Evolutionary conservation across 1,284 basidiomycete genomes (phyloP).

Genomic region (Pseudozyma pruni): DNA sequence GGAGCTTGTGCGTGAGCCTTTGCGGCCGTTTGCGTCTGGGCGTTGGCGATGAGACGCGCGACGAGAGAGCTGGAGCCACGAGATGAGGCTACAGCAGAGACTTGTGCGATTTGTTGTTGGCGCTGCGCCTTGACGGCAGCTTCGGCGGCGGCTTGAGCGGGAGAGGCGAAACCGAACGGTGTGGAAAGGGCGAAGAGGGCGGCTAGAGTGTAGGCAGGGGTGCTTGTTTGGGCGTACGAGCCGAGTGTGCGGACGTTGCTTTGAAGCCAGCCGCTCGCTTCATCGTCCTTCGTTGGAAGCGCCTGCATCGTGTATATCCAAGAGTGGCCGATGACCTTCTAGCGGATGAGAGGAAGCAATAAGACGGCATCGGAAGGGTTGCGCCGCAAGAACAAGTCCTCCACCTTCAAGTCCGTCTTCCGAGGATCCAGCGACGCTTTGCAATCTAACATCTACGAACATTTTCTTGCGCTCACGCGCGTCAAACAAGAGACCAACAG

Average conservation of each 20-base stretch:
- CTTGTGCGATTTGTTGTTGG: conserved; percentile 25
- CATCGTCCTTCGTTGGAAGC: not conserved
- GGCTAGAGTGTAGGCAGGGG: conserved; percentile 47
- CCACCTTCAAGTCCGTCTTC: conserved; percentile 12
- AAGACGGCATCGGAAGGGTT: too few species aligned
- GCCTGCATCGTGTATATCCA: conserved; percentile 9
- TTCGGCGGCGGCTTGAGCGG: conserved; percentile 40
- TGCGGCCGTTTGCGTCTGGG: conserved; percentile 13
- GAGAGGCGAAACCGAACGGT: conserved; percentile 53
- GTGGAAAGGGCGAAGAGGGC: conserved; percentile 49
- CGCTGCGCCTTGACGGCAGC: conserved; percentile 31
- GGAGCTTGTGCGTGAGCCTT: conserved; percentile 10
- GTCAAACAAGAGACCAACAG: conserved; percentile 17
- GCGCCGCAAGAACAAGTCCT: too few species aligned
- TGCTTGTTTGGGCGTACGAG: conserved; percentile 33
- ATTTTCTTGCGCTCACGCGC: not conserved
- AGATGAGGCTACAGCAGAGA: conserved; percentile 5
- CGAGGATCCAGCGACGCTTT: not conserved
- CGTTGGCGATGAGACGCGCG: conserved; percentile 37
- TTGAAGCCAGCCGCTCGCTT: conserved; percentile 23
- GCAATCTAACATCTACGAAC: not conserved
- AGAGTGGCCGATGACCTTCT: too few species aligned
- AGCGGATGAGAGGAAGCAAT: too few species aligned
- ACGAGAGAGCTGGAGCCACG: conserved; percentile 19
- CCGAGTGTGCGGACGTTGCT: conserved; percentile 23